Conservation (phyloP, 2,329 filamentous ascomycete genomes). For the Sporothrix sp. region DNA sequence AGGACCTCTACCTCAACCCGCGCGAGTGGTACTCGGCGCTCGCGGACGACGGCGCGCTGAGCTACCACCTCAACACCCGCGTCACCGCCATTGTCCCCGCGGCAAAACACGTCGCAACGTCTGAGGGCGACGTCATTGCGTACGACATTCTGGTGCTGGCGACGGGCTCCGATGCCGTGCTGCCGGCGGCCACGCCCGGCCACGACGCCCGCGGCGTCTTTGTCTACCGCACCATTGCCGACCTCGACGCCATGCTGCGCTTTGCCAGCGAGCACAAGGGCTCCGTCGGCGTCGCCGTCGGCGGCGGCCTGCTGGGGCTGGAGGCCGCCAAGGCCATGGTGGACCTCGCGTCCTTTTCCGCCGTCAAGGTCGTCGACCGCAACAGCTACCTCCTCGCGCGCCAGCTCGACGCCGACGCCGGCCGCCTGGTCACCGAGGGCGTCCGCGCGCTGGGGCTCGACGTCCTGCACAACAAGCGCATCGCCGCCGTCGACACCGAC, state of each 20-base stretch:
- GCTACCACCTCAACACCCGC: conserved; percentile 61
- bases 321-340: conserved; percentile 91
- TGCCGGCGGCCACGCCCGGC: conserved; percentile 62
- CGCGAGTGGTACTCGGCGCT: conserved; percentile 65
- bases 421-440: conserved; percentile 71
- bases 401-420: conserved; percentile 74
- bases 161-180: conserved; percentile 74
- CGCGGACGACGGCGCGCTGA: conserved; percentile 57
- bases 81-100: conserved; percentile 58
- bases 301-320: conserved; percentile 73
- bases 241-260: conserved; percentile 65
- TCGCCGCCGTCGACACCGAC: background rate
- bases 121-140: conserved; percentile 55
- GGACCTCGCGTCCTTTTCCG: conserved; percentile 64
- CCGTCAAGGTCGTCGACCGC: conserved; percentile 71
- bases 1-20: conserved; percentile 82
- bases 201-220: conserved; percentile 76
- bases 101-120: conserved; percentile 55
- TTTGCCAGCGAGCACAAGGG: conserved; percentile 57
- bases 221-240: conserved; percentile 78
- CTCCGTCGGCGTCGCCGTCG: conserved; percentile 65
- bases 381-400: conserved; percentile 75
- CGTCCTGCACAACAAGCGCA: conserved; percentile 62
- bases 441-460: conserved; percentile 71
- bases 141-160: conserved; percentile 80